Evolutionary conservation across 176 grass and related monocot species (phyloP), one percentile per base, ranked within the genome.

Genomic region (Avena insularis): DNA sequence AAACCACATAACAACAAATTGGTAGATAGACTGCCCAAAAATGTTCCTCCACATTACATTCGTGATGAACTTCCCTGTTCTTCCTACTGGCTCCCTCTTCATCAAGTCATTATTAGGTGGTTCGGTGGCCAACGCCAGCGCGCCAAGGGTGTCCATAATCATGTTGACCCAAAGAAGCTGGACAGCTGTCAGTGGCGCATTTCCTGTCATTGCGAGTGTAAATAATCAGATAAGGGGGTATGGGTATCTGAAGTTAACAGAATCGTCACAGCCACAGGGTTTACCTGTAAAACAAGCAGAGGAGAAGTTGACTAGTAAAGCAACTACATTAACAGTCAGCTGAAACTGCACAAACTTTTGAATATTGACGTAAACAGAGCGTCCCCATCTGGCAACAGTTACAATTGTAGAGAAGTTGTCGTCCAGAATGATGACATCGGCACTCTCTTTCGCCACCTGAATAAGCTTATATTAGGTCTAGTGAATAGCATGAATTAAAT

Each of bases 301-400:
- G 4, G 91, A 97, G 72, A 99, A 99, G 61, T 99, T 99, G 50
- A 99, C 97, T 49, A 97, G 85, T 9, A 99, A 90, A 1, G 92
- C 97, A 17, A 99, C 94, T 17, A 97, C 82, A 86, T 99, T 99
- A 76, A 99, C 97, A 83, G 97, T 97, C 50, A 99, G 79, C 78
- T 99, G 97, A 83, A 96, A 97, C 82, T 96, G 94, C 79, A 99
- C 97, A 90, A 99, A 99, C 85, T 99, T 99, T 81, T 99, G 94
- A 80, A 99, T 99, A 70, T 99, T 99, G 73, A 96, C 83, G 78
- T 99, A 99, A 71, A 97, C 92, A 84, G 94, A 99, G 47, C 97
- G 97, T 43, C 97, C 97, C 97, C 97, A 99, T 89, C 91, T 91
- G 62, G 97, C 97, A 77, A 99, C 97, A 51, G 94, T 99, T 21